Evolutionary conservation across 306 rosid species (phyloP), one percentile per base, ranked within the genome.

Genomic region (Acacia melanoxylon): DNA sequence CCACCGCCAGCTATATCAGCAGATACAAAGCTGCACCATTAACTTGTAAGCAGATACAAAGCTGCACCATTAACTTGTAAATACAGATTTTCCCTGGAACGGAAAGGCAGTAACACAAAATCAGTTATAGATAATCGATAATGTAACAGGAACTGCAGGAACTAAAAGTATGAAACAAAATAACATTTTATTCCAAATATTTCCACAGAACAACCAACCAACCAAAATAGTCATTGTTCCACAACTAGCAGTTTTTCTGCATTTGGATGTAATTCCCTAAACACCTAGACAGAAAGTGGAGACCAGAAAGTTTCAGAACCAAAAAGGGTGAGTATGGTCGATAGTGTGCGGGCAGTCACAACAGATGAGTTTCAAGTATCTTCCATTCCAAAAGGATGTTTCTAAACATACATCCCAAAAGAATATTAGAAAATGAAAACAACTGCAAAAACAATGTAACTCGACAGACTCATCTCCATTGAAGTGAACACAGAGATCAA

Each of bases 111-210:
- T 59, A 20, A 14, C 61, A 80, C 41, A 68, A 33, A 46, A 80
- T 80, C 83, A 86, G 72, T 65, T 63, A 48, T 35, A 51, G 58
- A 80, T 24, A n/a, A 80, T 77, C 35, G 24, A 83, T 77, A 49
- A 29, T 8, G 17, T 40, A 63, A 83, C 46, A 66, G 66, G 56
- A 67, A 72, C 72, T 6, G 16, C 44, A 42, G 65, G 40, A 82
- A 67, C 7, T 67, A 15, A 62, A 27, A 62, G 13, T 41, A 13
- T 10, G n/a, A 29, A 68, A 33, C 29, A 71, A 8, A 45, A 71
- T 25, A 35, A 31, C 22, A 56, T 35, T 54, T 6, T 20, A 37
- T 13, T 54, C 22, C 37, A 75, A 54, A 13, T 8, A 37, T 54
- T 8, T 13, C n/a, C 14, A 33, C 8, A 17, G 16, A 75, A 33